phyloP scores from a whole-genome alignment of 2,329 filamentous ascomycete genomes.

The Paraconiothyrium sp. region DNA sequence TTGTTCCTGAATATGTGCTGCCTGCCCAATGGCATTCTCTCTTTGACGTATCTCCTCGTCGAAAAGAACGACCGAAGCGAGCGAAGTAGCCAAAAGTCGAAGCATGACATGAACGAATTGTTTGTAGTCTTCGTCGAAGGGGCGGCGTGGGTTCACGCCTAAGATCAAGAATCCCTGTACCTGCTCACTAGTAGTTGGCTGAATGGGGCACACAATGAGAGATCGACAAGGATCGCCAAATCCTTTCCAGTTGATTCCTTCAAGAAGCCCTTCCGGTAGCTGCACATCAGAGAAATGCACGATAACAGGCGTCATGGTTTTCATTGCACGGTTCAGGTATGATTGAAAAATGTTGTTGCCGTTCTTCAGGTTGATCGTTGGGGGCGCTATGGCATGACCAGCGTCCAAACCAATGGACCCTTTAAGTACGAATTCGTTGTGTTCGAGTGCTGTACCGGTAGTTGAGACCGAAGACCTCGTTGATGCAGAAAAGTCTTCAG shows the following conservation, averaged over 20 bases:
- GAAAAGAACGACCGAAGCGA: constrained; percentile 51
- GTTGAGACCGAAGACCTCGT: constrained; percentile 19
- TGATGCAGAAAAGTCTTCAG: constrained; percentile 22
- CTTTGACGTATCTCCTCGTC: constrained; percentile 50
- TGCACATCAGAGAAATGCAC: constrained; percentile 40
- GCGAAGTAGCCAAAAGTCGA: constrained; percentile 50
- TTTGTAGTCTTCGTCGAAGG: constrained; percentile 52
- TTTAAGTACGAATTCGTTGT: constrained; percentile 31
- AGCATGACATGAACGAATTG: constrained; percentile 48
- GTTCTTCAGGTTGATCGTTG: constrained; percentile 31
- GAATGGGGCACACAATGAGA: constrained; percentile 49
- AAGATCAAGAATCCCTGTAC: constrained; percentile 53
- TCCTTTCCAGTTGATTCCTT: constrained; percentile 42
- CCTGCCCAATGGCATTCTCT: constrained; percentile 42
- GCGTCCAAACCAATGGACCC: constrained; percentile 33
- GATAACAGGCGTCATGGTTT: constrained; percentile 34
- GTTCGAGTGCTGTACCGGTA: constrained; percentile 11
- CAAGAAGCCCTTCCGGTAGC: constrained; percentile 39
- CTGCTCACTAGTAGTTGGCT: constrained; percentile 44
- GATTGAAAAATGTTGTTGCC: constrained; percentile 31
- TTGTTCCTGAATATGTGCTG: constrained; percentile 40
- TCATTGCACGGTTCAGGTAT: constrained; percentile 43
- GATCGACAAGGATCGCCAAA: constrained; percentile 47
- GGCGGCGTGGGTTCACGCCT: constrained; percentile 51
- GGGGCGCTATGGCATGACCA: constrained; percentile 33